These are phyloP conservation scores for Arabis hirsuta DNA, from an alignment of 345 rosid species.

Conservation along the genomic window DNA sequence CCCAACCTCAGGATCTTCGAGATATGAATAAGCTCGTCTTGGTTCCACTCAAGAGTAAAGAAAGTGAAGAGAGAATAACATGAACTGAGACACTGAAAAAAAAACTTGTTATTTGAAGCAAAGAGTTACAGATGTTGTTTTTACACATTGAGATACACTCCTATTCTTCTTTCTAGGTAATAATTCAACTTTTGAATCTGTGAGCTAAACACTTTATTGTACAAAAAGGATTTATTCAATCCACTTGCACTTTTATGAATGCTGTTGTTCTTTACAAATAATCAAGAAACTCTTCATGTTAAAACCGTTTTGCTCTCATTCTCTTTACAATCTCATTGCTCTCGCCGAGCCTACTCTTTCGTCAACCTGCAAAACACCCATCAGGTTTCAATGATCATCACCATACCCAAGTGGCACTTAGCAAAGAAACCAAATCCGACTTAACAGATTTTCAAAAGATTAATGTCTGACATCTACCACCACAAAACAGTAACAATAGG, in stretches of 20 bases:
- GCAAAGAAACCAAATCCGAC: not conserved
- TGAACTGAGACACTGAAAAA: slow-evolving; percentile 10
- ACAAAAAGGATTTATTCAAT: slow-evolving; percentile 24
- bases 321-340: slow-evolving; percentile 74
- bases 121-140: slow-evolving; percentile 41
- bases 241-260: slow-evolving; percentile 42
- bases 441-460: not conserved
- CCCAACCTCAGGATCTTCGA: too few species aligned
- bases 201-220: slow-evolving; percentile 35
- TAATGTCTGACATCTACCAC: not conserved
- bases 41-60: too few species aligned
- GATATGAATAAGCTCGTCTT: too few species aligned
- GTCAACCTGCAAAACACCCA: slow-evolving; percentile 53
- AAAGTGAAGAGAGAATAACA: too few species aligned
- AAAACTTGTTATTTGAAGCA: slow-evolving; percentile 25
- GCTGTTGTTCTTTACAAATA: slow-evolving; percentile 43
- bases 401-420: not conserved
- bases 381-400: slow-evolving; percentile 23
- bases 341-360: slow-evolving; percentile 61
- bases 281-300: slow-evolving; percentile 37
- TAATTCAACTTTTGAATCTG: slow-evolving; percentile 28
- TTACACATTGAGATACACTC: slow-evolving; percentile 29
- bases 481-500: slow-evolving; percentile 12
- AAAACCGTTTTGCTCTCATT: slow-evolving; percentile 1
- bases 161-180: slow-evolving; percentile 43